Evolutionary conservation across 2,329 filamentous ascomycete genomes (phyloP), one percentile per base, ranked within the genome.

Genomic region (Metarhizium anisopliae): DNA sequence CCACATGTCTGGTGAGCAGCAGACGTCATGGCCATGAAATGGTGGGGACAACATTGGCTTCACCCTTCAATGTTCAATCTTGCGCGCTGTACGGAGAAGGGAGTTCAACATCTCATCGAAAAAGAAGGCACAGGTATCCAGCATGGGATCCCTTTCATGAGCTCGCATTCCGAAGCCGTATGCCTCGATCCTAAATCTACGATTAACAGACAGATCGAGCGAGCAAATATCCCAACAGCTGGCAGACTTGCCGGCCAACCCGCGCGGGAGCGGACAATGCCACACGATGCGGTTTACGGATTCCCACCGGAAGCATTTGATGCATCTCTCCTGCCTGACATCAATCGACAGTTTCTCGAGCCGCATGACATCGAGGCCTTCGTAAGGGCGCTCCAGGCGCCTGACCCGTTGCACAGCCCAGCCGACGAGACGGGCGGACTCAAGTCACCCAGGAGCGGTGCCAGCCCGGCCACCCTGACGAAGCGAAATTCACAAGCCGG

Each of bases 351-450:
- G 56, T 96, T 96, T 68, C 77, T 95, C 62, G 72, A 81, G 49
- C 77, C 85, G 45, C 83, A 83, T 57, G 87, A 95, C 66, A 76
- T 96, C 36, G 77, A 81, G 42, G 85, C 87, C 55, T 97, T 97
- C 69, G 85, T 87, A 58, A 83, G 82, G 57, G 93, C 93, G 7
- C 80, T 96, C 8, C 81, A 84, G n/a, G 89, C 89, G 1, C 90
- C 92, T 0, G 90, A 95, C 59, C 82, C 83, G 1, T 79, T 86
- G 45, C 84, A 87, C 40, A 84, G 80, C 13, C 77, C 81, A 51
- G 73, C 79, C 51, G 84, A 87, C 50, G 75, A 77, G 47, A 62
- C 63, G 5, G 68, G 66, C 18, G 70, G 73, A 68, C 69, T 65
- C 58, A 76, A 62, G 60, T 75, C 72, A 55, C 73, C 71, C 56